Percentiles rank a stretch among this genome's conserved stretches.
Evolutionary conservation across 441 rosid species (phyloP).

Genomic region (Sinapis alba): DNA sequence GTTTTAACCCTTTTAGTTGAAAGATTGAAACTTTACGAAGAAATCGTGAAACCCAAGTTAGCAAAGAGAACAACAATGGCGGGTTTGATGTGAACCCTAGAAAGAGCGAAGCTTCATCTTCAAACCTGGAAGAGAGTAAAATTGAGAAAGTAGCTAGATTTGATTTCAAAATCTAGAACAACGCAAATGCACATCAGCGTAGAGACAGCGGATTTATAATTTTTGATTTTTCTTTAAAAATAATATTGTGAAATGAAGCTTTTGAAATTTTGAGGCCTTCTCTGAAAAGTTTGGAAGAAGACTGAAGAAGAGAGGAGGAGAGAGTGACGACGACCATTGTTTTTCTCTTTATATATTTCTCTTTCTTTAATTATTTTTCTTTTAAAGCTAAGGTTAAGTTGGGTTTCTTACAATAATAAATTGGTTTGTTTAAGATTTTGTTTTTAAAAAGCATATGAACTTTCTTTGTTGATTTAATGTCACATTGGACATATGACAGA

Average conservation of each 20-base stretch:
- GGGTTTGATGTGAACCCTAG: constrained; percentile 39
- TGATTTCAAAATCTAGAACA: constrained; percentile 59
- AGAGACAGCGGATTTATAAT: constrained; percentile 39
- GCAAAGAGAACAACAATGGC: constrained; percentile 29
- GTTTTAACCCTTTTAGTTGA: neutral
- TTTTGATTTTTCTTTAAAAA: constrained; percentile 16
- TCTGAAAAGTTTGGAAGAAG: constrained; percentile 27
- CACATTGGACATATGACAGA: constrained; percentile 14
- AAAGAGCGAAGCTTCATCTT: neutral
- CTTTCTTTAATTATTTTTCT: neutral
- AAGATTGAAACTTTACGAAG: constrained; percentile 23
- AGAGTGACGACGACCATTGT: constrained; percentile 30
- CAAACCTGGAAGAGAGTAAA: neutral
- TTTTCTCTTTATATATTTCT: constrained; percentile 27
- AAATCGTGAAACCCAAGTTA: constrained; percentile 23
- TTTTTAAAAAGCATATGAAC: constrained; percentile 18
- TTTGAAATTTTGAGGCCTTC: constrained; percentile 27
- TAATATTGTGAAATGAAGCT: constrained; percentile 16
- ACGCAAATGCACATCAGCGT: constrained; percentile 47
- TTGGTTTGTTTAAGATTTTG: constrained; percentile 12
- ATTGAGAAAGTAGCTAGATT: constrained; percentile 55
- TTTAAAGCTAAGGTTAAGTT: neutral
- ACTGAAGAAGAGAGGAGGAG: constrained; percentile 29
- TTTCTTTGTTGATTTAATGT: constrained; percentile 21
- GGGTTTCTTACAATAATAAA: constrained; percentile 6